Evolutionary conservation across 305 asterid species (phyloP), one percentile per base, ranked within the genome.

Genomic region (Fraxinus nigra): DNA sequence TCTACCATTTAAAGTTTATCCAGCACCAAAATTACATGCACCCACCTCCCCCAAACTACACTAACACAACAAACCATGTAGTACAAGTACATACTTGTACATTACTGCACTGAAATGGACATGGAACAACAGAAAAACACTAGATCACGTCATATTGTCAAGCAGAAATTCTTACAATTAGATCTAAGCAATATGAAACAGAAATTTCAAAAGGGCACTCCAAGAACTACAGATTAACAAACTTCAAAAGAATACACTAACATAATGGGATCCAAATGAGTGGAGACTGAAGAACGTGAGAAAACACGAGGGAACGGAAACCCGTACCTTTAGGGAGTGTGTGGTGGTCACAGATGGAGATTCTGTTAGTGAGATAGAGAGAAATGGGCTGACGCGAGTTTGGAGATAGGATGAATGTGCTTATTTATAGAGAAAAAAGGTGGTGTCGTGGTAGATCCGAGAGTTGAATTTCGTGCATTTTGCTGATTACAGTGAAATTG

Each of bases 341-440:
- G 56, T 32, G 77, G 79, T 10, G 78, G 46, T 28, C 37, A 72
- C 34, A 37, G 65, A 82, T 56, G 79, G 51, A 46, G 85, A 78
- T 35, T 69, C 76, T 67, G 76, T 48, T 4, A 20, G 84, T 16
- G 78, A 78, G 13, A 22, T 46, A 84, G 83, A 35, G 72, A 72
- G 75, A 73, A 87, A 84, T 14, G 78, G 83, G 87, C 84, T 54
- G 89, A 84, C 89, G 85, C 92, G 90, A 89, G 90, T 83, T 78
- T 22, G 10, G 76, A 77, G 65, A 20, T 70, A 14, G 75, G 73
- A 6, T 20, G 89, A 78, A 61, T 65, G 81, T 7, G 84, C 73
- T 70, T 77, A 89, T 90, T 87, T 90, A 90, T 89, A 85, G 86
- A 80, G 65, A 78, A 82, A 13, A n/a, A 24, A 40, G 76, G 34